Base-by-base conservation (phyloP, 2,329 filamentous ascomycete genomes). In the Neoarthrinium moseri region DNA sequence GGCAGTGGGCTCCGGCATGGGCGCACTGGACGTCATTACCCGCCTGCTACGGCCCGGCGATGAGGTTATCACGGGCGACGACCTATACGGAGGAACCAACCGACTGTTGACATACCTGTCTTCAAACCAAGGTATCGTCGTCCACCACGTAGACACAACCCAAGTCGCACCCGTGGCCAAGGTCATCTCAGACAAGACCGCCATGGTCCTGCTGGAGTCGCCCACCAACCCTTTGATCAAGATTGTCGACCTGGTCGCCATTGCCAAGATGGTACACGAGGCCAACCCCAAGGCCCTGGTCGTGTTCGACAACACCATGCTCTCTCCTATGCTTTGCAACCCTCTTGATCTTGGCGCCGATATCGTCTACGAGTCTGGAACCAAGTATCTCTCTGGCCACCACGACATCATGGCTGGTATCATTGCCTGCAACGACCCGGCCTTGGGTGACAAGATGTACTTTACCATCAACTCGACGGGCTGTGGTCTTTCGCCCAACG, bases 341-440 rank as follows among this genome's bases (percentile, higher is more conserved):
- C 94, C 94, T 5, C 81, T 99, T 15, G 92, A 97, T 50, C 78
- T 97, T 22, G 94, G 95, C 47, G 91, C 92, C 13, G 94, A 99
- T 60, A 87, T 99, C 56, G 90, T 95, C 46, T 99, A 99, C 69
- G 94, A 99, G 72, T 95, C 89, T 21, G 94, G 94, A 46, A 99
- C 94, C 20, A 99, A 99, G 68, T 99, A 99, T 62, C 78, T 99
- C 5, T 97, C 91, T 1, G 94, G 94, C 24, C 94, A 99, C 67
- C 94, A 99, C 74, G 95, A 99, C 64, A 87, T 99, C 63, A 99
- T 99, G 94, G 94, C 94, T 8, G 94, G 95, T 52, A 91, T 99
- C 23, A 87, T 99, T 54, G 94, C 91, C 18, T 83, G 91, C 66
- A 97, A 97, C 65, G 86, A 95, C 61, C 67, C 82, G 4, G 73